Base-by-base conservation (phyloP, 176 grass and related monocot species). In the Lolium rigidum region DNA sequence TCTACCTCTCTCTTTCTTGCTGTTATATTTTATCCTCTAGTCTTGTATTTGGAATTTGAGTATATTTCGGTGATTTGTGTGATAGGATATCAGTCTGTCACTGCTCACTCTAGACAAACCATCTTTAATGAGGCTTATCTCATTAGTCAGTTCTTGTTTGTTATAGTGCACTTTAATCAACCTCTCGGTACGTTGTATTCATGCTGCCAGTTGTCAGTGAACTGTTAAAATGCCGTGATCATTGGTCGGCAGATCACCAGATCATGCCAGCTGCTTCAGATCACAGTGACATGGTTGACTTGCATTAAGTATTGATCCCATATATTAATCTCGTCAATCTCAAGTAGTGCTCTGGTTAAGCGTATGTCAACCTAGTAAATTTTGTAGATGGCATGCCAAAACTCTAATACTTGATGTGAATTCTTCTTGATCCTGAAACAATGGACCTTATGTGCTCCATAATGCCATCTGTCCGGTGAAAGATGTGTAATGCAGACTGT, bases 261-360 rank as follows among this genome's bases (percentile, higher is more conserved):
- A 48, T 15, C 69, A 62, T 77, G 72, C 10, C 57, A 51, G 62
- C 86, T 86, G 88, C 83, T 70, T 77, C n/a, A 62, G 69, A 69
- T 81, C 78, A 82, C 72, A 86, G 70, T 77, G 59, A 52, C 51
- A 82, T 82, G 75, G 79, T 72, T 90, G 84, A 82, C 79, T 86
- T 78, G 41, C 80, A 82, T 78, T 37, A 21, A 12, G 49, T 90
- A 82, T 71, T 63, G 43, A 78, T 67, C 63, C 62, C 15, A 51
- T 57, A 78, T 10, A 43, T 76, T 39, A 76, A 56, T 61, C n/a
- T 17, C 37, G 56, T 47, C 64, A 80, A 80, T 63, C 80, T 62
- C 20, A 77, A 31, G 79, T 71, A 62, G 63, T 50, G 50, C 43
- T 8, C 1, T 72, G 39, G 35, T 60, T 77, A 48, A 85, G 31